Base-by-base conservation (phyloP, 371 early-diverging fungal genomes). In the Enterocytospora artemiae region DNA sequence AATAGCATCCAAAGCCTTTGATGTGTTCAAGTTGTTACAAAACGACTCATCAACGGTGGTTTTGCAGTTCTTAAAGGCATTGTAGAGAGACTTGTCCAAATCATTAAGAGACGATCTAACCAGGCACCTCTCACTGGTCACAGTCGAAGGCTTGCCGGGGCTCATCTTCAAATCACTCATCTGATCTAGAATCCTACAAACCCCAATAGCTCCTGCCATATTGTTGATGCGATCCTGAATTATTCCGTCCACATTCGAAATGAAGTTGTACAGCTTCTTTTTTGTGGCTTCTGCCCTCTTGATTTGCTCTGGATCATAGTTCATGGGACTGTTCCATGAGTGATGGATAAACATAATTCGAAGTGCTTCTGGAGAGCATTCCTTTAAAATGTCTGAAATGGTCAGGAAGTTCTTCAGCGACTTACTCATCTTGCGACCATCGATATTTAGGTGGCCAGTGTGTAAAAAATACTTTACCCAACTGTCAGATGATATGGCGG, bases 351-450 rank as follows among this genome's bases (percentile, higher is more conserved):
- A 94, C 81, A 91, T 84, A 59, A 90, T 76, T 63, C 99, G 86
- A 48, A 98, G 78, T 78, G 92, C 91, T 33, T 88, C 81, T 4
- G 92, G 81, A 4, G 88, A 82, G 75, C 86, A 84, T 59, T 82
- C 84, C 59, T 85, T 78, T 46, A 96, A 81, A 18, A 90, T 89
- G 74, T 93, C 88, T 78, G 84, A 81, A 52, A 97, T 90, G 0
- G 91, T 86, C 60, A 91, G 86, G 77, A 96, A 98, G 82, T 98
- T 98, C 82, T 98, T 98, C 37, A 98, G 79, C 67, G 88, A 87
- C 82, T 98, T 98, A 69, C 89, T 88, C 99, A 98, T 98, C 82
- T 98, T 98, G 70, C 85, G 84, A 20, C 95, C 95, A 70, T 93
- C 90, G 50, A 95, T 89, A 73, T 95, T 90, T 69, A 96, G 82